phyloP scores from a whole-genome alignment of 306 rosid species.

The Sesbania bispinosa region DNA sequence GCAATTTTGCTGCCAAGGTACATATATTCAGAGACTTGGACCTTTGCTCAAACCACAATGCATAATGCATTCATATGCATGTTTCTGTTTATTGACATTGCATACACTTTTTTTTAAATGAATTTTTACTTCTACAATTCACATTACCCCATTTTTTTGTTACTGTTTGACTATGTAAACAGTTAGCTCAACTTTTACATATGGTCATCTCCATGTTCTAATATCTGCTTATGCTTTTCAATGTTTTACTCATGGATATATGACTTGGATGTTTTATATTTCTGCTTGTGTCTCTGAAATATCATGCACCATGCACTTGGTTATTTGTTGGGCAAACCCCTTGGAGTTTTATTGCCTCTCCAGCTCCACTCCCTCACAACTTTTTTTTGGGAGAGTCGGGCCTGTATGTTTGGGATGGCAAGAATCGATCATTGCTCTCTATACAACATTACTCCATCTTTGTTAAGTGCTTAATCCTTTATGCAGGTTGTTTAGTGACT shows the following conservation, averaged over 20 bases:
- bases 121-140: not conserved
- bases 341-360: not conserved
- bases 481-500: no score
- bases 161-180: not conserved
- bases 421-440: not conserved
- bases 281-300: not conserved
- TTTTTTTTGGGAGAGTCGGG: not conserved
- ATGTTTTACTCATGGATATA: not conserved
- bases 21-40: no score
- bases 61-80: no score
- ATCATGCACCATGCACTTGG: not conserved
- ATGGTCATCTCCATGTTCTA: not conserved
- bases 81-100: constrained; percentile 18
- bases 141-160: not conserved
- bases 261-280: not conserved
- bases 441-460: not conserved
- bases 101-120: not conserved
- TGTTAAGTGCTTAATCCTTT: not conserved
- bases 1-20: constrained; percentile 97
- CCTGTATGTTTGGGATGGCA: not conserved
- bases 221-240: not conserved
- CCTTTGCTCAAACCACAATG: no score
- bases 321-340: not conserved
- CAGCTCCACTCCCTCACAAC: not conserved
- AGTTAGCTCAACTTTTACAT: not conserved